Conservation (phyloP, 108 stramenopile genomes). For the Stephanodiscus triporus region DNA sequence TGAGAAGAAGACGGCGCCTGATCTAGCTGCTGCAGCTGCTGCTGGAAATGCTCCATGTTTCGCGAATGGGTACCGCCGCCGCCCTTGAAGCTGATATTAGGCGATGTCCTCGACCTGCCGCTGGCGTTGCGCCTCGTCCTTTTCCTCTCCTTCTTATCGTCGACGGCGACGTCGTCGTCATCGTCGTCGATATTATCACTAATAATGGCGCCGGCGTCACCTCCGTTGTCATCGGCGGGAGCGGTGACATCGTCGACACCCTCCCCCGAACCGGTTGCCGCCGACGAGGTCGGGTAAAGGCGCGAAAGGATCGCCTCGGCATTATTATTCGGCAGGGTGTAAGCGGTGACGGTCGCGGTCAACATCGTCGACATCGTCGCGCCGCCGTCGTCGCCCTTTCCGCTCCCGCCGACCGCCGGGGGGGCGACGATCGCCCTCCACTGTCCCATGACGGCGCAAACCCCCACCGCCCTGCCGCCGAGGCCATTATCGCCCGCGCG, state of each 20-base stretch:
- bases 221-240: background rate
- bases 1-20: slow-evolving; percentile 13
- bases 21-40: slow-evolving; percentile 11
- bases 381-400: background rate
- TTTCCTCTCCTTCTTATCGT: slow-evolving; percentile 11
- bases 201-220: slow-evolving; percentile 4
- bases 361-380: slow-evolving; percentile 28
- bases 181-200: slow-evolving; percentile 4
- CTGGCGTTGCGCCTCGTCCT: slow-evolving; percentile 28
- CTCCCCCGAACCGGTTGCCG: no score
- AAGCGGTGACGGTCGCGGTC: slow-evolving; percentile 45
- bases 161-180: slow-evolving; percentile 9
- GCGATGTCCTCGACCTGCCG: slow-evolving; percentile 23
- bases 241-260: background rate
- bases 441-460: slow-evolving; percentile 65
- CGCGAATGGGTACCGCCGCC: slow-evolving; percentile 19
- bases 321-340: slow-evolving; percentile 43
- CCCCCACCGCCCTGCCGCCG: slow-evolving; percentile 25
- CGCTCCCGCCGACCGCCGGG: background rate
- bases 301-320: slow-evolving; percentile 30
- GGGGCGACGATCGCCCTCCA: slow-evolving; percentile 42
- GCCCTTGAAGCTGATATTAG: slow-evolving; percentile 7
- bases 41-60: slow-evolving; percentile 33
- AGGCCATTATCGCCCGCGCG: background rate
- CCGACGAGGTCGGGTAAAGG: slow-evolving; percentile 20